phyloP scores from a whole-genome alignment of 108 stramenopile species.

The Cyclotella sp. region DNA sequence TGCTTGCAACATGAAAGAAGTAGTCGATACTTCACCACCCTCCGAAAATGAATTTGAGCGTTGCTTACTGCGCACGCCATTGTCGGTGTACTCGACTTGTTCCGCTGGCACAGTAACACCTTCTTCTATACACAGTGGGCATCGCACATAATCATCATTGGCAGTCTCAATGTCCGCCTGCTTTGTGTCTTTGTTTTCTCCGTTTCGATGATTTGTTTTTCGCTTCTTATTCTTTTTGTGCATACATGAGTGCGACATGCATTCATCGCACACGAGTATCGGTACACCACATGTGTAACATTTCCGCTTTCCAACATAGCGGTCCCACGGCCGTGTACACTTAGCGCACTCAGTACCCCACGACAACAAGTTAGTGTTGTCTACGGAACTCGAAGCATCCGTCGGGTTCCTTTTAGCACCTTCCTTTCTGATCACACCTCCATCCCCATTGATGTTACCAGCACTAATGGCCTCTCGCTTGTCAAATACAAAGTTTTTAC shows the following conservation, averaged over 20 bases:
- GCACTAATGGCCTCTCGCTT: conserved; percentile 87
- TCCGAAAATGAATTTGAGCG: conserved; percentile 39
- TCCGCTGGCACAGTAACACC: conserved; percentile 78
- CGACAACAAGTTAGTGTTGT: conserved; percentile 25
- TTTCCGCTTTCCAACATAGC: conserved; percentile 92
- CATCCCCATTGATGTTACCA: conserved; percentile 81
- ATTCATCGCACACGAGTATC: conserved; percentile 83
- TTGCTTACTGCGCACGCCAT: conserved; percentile 71
- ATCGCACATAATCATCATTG: conserved; percentile 58
- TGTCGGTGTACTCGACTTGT: conserved; percentile 86
- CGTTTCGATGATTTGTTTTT: conserved; percentile 8
- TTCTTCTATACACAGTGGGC: conserved; percentile 86
- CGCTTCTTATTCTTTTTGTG: conserved; percentile 44
- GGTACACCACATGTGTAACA: conserved; percentile 92
- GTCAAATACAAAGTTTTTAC: conserved; percentile 87
- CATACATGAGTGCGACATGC: conserved; percentile 63
- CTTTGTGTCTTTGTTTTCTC: not conserved
- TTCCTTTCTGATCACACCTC: conserved; percentile 73
- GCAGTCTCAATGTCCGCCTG: not conserved
- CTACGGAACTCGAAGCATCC: conserved; percentile 6
- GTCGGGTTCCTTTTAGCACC: conserved; percentile 31
- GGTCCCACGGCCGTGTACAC: conserved; percentile 84
- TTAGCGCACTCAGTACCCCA: conserved; percentile 60
- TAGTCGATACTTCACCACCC: conserved; percentile 11
- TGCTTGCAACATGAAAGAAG: no score